These are phyloP conservation scores for Linanthus parryae DNA, from an alignment of 148 eudicot species.

Conservation along the genomic window DNA sequence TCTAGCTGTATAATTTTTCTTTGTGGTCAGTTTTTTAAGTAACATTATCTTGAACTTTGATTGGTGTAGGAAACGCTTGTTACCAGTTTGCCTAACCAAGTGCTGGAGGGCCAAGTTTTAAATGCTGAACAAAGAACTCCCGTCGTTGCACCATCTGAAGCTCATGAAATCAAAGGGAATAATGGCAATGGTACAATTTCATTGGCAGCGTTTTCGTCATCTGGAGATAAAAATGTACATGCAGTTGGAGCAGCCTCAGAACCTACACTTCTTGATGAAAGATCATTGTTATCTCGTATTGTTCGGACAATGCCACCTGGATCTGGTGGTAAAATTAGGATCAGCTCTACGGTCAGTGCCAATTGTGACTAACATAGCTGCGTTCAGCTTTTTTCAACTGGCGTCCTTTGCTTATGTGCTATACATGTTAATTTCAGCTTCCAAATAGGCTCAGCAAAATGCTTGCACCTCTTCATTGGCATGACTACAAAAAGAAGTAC, in stretches of 20 bases:
- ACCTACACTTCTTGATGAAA: constrained; percentile 66
- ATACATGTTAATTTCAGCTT: constrained; percentile 41
- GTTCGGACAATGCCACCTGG: constrained; percentile 92
- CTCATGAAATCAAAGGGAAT: constrained; percentile 31
- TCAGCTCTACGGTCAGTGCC: constrained; percentile 81
- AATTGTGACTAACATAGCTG: neutral
- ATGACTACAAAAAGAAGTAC: constrained; percentile 79
- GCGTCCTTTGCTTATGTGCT: constrained; percentile 7
- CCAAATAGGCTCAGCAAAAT: constrained; percentile 94
- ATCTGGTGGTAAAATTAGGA: constrained; percentile 75
- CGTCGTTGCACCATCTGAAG: constrained; percentile 36
- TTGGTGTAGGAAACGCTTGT: constrained; percentile 36
- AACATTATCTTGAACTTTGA: constrained; percentile 8
- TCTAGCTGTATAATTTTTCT: neutral
- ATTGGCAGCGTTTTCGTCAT: constrained; percentile 35
- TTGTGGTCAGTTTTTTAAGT: neutral
- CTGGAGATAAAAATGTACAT: constrained; percentile 34
- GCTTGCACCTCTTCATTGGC: constrained; percentile 98
- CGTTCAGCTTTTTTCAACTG: neutral
- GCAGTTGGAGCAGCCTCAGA: constrained; percentile 35
- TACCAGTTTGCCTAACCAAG: constrained; percentile 22
- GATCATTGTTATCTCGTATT: constrained; percentile 70
- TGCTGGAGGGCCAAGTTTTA: constrained; percentile 30
- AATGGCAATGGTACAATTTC: constrained; percentile 24
- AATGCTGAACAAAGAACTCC: constrained; percentile 32